Percentiles rank a stretch among this genome's conserved stretches.
phyloP scores from a whole-genome alignment of 176 grass and related monocot genomes.

The Aegilops tauschii region DNA sequence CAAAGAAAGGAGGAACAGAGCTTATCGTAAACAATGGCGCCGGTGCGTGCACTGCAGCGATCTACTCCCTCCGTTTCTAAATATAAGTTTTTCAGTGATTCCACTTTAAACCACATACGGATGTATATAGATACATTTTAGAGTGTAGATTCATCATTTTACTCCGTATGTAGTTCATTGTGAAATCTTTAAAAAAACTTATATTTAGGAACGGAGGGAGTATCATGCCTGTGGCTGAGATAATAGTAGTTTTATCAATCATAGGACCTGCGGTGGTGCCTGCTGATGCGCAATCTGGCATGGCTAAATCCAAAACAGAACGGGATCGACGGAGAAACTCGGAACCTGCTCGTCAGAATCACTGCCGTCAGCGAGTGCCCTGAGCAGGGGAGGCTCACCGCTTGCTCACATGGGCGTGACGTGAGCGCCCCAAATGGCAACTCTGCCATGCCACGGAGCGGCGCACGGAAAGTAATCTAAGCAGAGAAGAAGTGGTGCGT shows the following conservation, averaged over 20 bases:
- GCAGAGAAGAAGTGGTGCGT: not conserved
- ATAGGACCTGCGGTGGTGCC: conserved; percentile 24
- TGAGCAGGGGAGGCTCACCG: conserved; percentile 3
- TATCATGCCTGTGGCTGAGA: not conserved
- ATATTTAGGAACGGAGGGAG: too few species aligned
- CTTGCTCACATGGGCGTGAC: not conserved
- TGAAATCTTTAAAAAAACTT: too few species aligned
- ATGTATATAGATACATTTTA: too few species aligned
- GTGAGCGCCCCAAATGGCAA: conserved; percentile 23
- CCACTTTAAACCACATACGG: too few species aligned
- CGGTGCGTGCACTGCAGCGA: not conserved
- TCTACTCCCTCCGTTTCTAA: too few species aligned
- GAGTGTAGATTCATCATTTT: too few species aligned
- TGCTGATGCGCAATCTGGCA: conserved; percentile 11
- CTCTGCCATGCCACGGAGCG: not conserved
- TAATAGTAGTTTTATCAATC: conserved; percentile 20
- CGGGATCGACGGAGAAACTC: not conserved
- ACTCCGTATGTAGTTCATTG: too few species aligned
- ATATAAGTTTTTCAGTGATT: too few species aligned
- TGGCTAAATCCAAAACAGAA: conserved; percentile 38
- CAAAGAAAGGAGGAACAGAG: not conserved
- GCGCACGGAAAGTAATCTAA: not conserved
- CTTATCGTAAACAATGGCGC: not conserved
- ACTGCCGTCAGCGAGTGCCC: not conserved
- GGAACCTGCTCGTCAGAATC: not conserved